Percentiles rank a stretch among this genome's conserved stretches.
Conservation (phyloP, 345 rosid genomes). For the rapeseed (Brassica napus) region Da-Ae NC_063438.1:12872501-12873000, state of each 20-base stretch:
- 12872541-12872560: neutral
- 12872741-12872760: conserved; percentile 27
- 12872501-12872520: neutral
- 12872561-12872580: neutral
- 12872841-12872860: neutral
- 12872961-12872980: neutral
- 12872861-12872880: neutral
- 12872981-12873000: neutral
- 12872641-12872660: conserved; percentile 30
- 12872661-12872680: neutral
- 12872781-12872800: conserved; percentile 6
- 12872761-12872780: conserved; percentile 5
- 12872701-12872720: neutral
- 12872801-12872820: conserved; percentile 23
- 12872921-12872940: conserved; percentile 26
- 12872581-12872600: conserved; percentile 23
- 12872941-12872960: neutral
- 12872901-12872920: neutral
- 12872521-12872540: neutral
- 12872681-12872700: neutral
- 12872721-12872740: neutral
- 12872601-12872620: conserved; percentile 25
- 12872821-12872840: conserved; percentile 39
- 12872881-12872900: neutral
- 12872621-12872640: conserved; percentile 2